Evolutionary conservation across 176 grass and related monocot species (phyloP).

Genomic region (Leersia perrieri): DNA sequence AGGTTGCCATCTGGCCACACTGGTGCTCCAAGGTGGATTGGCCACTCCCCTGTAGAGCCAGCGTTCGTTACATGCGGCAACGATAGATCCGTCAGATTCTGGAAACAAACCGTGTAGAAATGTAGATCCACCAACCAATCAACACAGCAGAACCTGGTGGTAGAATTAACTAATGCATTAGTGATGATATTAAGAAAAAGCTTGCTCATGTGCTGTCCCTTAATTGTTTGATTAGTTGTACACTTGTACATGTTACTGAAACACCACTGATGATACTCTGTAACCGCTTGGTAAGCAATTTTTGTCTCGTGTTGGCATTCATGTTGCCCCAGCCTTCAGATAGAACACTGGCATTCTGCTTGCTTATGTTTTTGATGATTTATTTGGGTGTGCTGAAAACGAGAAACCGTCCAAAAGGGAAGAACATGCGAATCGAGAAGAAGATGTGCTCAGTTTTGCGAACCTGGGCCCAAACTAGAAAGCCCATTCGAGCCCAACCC

Average conservation of each 20-base stretch:
- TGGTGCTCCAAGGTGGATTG: slow-evolving; percentile 72
- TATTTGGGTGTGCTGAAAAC: too few species aligned
- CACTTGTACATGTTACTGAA: slow-evolving; percentile 24
- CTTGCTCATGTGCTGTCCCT: slow-evolving; percentile 34
- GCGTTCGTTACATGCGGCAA: slow-evolving; percentile 80
- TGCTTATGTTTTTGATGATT: neutral
- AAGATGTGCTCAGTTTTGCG: neutral
- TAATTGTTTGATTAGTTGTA: slow-evolving; percentile 7
- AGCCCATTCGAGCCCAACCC: slow-evolving; percentile 20
- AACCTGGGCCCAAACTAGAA: slow-evolving; percentile 6
- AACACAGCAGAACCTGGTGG: neutral
- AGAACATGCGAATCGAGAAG: neutral
- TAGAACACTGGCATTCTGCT: neutral
- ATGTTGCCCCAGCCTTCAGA: neutral
- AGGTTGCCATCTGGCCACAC: slow-evolving; percentile 75
- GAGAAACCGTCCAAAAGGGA: neutral
- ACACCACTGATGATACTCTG: neutral
- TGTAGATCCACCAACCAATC: neutral
- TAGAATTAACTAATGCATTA: slow-evolving; percentile 6
- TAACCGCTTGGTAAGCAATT: neutral
- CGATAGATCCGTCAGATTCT: slow-evolving; percentile 82
- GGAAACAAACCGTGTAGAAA: slow-evolving; percentile 57
- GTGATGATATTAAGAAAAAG: neutral
- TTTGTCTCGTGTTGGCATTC: neutral
- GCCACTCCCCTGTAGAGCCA: slow-evolving; percentile 72